Evolutionary conservation across 2,329 filamentous ascomycete genomes (phyloP), one percentile per base, ranked within the genome.

Genomic region (Calonectria henricotiae): DNA sequence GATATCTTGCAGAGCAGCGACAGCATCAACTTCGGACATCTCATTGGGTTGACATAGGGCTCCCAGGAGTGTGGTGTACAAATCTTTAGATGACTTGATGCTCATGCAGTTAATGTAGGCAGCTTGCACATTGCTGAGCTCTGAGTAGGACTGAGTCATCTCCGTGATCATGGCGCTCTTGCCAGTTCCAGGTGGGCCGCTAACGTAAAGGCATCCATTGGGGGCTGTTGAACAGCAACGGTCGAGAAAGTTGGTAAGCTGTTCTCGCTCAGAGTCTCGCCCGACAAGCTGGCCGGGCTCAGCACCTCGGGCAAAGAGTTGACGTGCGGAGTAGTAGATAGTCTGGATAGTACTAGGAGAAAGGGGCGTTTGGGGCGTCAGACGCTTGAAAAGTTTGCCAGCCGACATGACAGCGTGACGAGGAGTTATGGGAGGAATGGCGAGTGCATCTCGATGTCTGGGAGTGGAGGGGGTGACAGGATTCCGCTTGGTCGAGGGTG

Each of bases 81-180:
- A 87, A 79, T 98, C 95, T 74, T 91, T 91, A 2, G 95, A 94
- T 39, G 91, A 94, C 79, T 96, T 97, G 82, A 98, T 91, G 82
- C 95, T 98, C 91, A 98, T 98, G 83, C 96, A 99, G 81, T 99
- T 99, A 86, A 99, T 89, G 79, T 95, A 96, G 2, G 91, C 91
- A 64, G 92, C 91, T 77, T 90, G 91, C 64, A 96, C 85, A 4
- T 85, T 81, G 17, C 87, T 84, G 39, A 85, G 84, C 4, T 84
- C 79, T 12, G 85, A 84, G 60, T 92, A 83, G 49, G 90, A 86
- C 58, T 89, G 85, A 58, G 93, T 93, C 62, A 97, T 89, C 79
- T 97, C 92, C 72, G 91, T 91, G 71, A 98, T 91, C 86, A 98
- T 92, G 35, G 96, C 96, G 81, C 95, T 98, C 85, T 99, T 99